These are phyloP conservation scores for Penicillium palitans DNA, from an alignment of 2,329 filamentous ascomycete species.

Conservation along the genomic window DNA sequence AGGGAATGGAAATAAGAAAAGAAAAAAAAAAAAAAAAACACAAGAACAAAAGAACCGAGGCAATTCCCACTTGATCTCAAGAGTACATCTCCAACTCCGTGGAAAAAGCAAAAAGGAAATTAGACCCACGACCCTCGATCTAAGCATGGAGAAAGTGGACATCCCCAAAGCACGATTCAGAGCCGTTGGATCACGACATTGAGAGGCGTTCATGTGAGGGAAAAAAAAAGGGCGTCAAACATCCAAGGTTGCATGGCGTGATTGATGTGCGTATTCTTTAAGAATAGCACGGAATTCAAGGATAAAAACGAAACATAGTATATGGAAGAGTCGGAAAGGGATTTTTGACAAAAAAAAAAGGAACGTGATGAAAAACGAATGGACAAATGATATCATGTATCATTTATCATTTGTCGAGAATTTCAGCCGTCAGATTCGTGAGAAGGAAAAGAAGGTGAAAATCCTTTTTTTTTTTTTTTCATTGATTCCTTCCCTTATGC, in stretches of 20 bases:
- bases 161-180: conserved; percentile 15
- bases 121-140: conserved; percentile 5
- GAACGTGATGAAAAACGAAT: neutral
- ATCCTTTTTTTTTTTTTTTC: neutral
- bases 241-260: neutral
- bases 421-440: conserved; percentile 18
- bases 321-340: neutral
- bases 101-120: conserved; percentile 4
- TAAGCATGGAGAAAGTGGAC: conserved; percentile 6
- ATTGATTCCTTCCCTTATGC: conserved; percentile 13
- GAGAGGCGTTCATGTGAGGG: neutral
- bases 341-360: neutral
- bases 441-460: neutral
- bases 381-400: neutral
- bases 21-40: neutral
- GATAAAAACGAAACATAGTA: neutral
- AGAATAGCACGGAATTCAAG: neutral
- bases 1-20: conserved; percentile 1
- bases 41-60: neutral
- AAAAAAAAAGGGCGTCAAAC: neutral
- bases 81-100: conserved; percentile 2
- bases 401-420: neutral
- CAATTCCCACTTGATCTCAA: neutral
- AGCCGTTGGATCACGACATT: conserved; percentile 21
- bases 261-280: neutral